Percentiles rank a stretch among this genome's conserved stretches.
Conservation (phyloP, 1,139 yeast genomes). For the Saccharomyces hybrid region DNA sequence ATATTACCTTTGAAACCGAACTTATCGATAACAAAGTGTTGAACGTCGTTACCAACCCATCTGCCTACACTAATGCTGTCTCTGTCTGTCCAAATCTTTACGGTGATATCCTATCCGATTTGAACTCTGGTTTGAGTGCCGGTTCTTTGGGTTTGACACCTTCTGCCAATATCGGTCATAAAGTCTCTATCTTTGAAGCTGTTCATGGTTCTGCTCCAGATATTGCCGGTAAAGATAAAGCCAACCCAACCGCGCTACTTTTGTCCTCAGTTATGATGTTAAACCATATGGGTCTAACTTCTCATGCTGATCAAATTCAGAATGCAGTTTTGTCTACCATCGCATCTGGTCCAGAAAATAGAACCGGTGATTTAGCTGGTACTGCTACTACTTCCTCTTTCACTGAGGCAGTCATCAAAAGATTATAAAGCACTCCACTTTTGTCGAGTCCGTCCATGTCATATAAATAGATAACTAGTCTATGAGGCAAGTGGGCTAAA, state of each 20-base stretch:
- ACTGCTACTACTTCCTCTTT: slow-evolving; percentile 79
- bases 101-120: slow-evolving; percentile 97
- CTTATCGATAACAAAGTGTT: slow-evolving; percentile 92
- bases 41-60: slow-evolving; percentile 82
- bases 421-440: slow-evolving; percentile 34
- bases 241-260: slow-evolving; percentile 96
- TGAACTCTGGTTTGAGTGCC: slow-evolving; percentile 84
- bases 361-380: slow-evolving; percentile 97
- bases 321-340: slow-evolving; percentile 83
- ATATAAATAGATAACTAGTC: no score
- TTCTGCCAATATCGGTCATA: slow-evolving; percentile 98
- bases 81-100: slow-evolving; percentile 99
- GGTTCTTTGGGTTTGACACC: slow-evolving; percentile 99
- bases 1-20: slow-evolving; percentile 72
- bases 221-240: slow-evolving; percentile 87
- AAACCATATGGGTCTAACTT: slow-evolving; percentile 89
- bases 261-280: slow-evolving; percentile 97
- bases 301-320: slow-evolving; percentile 77
- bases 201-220: slow-evolving; percentile 99
- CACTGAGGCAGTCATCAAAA: slow-evolving; percentile 69
- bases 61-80: slow-evolving; percentile 73
- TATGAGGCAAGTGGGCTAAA: no score
- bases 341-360: slow-evolving; percentile 87
- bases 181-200: slow-evolving; percentile 95
- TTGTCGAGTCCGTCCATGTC: no score